phyloP scores from a whole-genome alignment of 768 basidiomycete species.

The Rhodotorula babjevae region DNA sequence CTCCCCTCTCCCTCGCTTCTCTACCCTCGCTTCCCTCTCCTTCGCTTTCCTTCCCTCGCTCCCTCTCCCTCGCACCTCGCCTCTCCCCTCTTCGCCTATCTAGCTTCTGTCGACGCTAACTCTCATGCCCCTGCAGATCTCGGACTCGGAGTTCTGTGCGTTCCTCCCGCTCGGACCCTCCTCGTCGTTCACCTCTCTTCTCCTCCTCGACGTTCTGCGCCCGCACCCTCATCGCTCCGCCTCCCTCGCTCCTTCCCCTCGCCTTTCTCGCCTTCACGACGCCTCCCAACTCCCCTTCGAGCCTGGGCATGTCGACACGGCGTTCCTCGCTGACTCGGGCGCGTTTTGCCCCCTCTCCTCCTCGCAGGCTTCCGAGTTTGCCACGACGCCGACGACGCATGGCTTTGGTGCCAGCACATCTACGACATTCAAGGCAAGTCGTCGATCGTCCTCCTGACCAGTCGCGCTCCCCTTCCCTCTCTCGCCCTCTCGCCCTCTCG shows the following conservation, averaged over 20 bases:
- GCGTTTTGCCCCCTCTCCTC: neutral
- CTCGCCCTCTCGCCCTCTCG: too few species aligned
- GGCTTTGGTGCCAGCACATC: constrained; percentile 44
- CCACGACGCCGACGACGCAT: constrained; percentile 45
- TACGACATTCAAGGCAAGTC: constrained; percentile 3
- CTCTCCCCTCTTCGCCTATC: too few species aligned
- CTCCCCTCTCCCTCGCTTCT: neutral
- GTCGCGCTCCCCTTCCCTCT: too few species aligned
- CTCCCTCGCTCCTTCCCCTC: too few species aligned
- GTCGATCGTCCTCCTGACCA: too few species aligned
- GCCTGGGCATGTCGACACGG: too few species aligned
- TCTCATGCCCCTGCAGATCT: constrained; percentile 43
- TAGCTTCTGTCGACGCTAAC: neutral
- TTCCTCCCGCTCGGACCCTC: neutral
- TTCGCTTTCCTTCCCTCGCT: too few species aligned
- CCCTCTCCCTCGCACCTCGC: too few species aligned
- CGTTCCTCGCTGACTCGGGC: neutral
- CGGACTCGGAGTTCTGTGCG: constrained; percentile 50
- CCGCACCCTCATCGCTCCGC: too few species aligned
- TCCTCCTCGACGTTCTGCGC: too few species aligned
- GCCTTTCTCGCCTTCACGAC: too few species aligned
- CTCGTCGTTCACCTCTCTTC: neutral
- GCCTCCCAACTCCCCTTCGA: too few species aligned
- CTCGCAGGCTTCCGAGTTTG: constrained; percentile 48
- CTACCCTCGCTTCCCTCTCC: neutral